Percentiles rank a stretch among this genome's conserved stretches.
These are phyloP conservation scores for Mycoemilia scoparia DNA, from an alignment of 192 early-diverging fungal genomes.

Conservation along the genomic window DNA sequence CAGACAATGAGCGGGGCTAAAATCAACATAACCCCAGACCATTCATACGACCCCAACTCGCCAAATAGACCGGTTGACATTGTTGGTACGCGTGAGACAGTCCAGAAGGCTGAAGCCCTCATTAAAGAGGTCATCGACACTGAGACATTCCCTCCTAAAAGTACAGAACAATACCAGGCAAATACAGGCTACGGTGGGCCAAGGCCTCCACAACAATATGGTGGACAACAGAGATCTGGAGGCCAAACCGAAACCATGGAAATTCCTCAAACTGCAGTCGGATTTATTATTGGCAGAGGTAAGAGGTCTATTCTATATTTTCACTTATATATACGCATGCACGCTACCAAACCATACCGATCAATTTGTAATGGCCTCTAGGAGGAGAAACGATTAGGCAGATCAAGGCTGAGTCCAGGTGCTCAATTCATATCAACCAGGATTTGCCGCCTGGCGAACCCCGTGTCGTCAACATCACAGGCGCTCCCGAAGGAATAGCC, in stretches of 20 bases:
- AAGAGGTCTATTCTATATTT: no score
- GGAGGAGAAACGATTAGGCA: conserved; percentile 27
- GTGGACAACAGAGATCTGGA: not conserved
- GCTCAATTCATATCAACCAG: conserved; percentile 22
- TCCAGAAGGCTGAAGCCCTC: conserved; percentile 46
- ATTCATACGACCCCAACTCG: conserved; percentile 12
- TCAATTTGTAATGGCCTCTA: no score
- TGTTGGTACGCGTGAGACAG: conserved; percentile 46
- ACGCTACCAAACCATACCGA: no score
- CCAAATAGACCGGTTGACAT: conserved; percentile 39
- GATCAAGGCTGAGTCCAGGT: conserved; percentile 17
- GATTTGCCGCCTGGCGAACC: conserved; percentile 15
- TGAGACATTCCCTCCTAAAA: no score
- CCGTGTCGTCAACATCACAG: conserved; percentile 13
- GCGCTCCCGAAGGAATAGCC: conserved; percentile 12
- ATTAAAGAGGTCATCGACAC: conserved; percentile 56
- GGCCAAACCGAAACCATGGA: conserved; percentile 18
- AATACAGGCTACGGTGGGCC: not conserved
- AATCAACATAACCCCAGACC: conserved; percentile 48
- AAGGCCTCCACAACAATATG: not conserved
- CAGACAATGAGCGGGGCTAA: conserved; percentile 46
- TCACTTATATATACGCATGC: no score
- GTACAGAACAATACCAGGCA: conserved; percentile 7
- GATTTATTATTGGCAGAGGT: conserved; percentile 20
- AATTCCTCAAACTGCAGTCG: conserved; percentile 18